Base-by-base conservation (phyloP, 208 protist species). In the Tritrichomonas musculus region DNA sequence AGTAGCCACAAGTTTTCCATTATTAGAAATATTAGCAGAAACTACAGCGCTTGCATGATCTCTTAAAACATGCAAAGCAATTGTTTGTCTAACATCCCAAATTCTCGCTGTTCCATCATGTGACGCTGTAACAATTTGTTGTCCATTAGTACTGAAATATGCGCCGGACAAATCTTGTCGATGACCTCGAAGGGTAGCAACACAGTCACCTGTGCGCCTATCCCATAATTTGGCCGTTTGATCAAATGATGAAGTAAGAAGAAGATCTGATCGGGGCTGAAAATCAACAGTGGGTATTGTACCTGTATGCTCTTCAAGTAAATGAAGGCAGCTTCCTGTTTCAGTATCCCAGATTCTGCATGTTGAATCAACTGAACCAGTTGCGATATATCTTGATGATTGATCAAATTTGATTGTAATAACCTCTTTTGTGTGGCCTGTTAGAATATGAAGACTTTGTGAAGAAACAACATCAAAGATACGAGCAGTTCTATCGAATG, bases 161-260 rank as follows among this genome's bases (percentile, higher is more conserved):
- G 36, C 73, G 53, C 36, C 14, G 1, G 73, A 55, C 22, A 84
- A 22, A 0, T 84, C 73, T 55, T 11, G 41, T 14, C 14, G 5
- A 30, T 84, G 73, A 4, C 73, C 73, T 13, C 73, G 36, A 47
- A 84, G 41, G 17, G 73, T 84, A 13, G 22, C 5, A 64, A 97
- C 96, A 93, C 96, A 97, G 94, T 98, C 94, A 22, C 97, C 97
- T 20, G 95, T 97, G 53, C 96, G 80, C 0, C 96, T 94, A 95
- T 98, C 96, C 97, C 98, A 98, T 49, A 99, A 95, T 93, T 97
- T 97, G 92, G 96, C 97, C n/a, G 98, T 99, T 95, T 98, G 98
- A 94, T 99, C 98, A 93, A 98, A 98, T 92, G 97, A 98, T 44
- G 97, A 97, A 1, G 98, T 98, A 64, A 97, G 96, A 55, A 99